A percentile compares a stretch with the other conserved stretches of the same genome.
phyloP scores from a whole-genome alignment of 192 early-diverging fungal species.

The Pilaira anomala region DNA sequence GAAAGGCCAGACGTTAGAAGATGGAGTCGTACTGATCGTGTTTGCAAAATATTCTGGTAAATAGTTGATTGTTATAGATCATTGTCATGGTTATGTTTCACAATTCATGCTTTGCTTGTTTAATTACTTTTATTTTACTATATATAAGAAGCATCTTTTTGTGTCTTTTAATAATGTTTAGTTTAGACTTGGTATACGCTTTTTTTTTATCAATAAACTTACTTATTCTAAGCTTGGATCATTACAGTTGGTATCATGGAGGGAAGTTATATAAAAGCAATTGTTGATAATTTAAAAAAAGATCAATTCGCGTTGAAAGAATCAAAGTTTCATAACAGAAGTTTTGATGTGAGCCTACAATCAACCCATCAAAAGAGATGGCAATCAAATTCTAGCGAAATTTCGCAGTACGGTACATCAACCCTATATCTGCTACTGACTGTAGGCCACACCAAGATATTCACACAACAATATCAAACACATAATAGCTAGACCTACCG shows the following conservation, averaged over 20 bases:
- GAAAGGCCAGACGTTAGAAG: too few species aligned
- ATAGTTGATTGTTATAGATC: too few species aligned
- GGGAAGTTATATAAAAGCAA: not conserved
- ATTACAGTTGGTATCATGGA: not conserved
- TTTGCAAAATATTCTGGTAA: too few species aligned
- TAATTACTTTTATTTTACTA: too few species aligned
- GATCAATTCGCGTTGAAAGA: constrained; percentile 8
- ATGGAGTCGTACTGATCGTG: too few species aligned
- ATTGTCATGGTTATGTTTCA: too few species aligned
- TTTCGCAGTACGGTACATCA: constrained; percentile 13
- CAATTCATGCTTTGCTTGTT: too few species aligned
- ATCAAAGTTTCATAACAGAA: constrained; percentile 2
- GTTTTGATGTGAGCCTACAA: constrained; percentile 1
- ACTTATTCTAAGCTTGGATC: too few species aligned
- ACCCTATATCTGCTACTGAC: constrained; percentile 4
- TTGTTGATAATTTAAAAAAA: constrained; percentile 6
- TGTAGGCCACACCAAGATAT: not conserved
- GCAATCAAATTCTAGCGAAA: constrained; percentile 5
- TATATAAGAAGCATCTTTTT: too few species aligned
- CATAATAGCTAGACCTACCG: constrained; percentile 12
- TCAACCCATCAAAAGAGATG: not conserved
- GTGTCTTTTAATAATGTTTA: too few species aligned
- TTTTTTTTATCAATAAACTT: too few species aligned
- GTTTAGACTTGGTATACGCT: too few species aligned
- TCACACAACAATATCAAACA: constrained; percentile 9